Percentiles rank a stretch among this genome's conserved stretches.
These are phyloP conservation scores for Phytophthora europaea DNA, from an alignment of 352 stramenopile genomes.

Conservation along the genomic window DNA sequence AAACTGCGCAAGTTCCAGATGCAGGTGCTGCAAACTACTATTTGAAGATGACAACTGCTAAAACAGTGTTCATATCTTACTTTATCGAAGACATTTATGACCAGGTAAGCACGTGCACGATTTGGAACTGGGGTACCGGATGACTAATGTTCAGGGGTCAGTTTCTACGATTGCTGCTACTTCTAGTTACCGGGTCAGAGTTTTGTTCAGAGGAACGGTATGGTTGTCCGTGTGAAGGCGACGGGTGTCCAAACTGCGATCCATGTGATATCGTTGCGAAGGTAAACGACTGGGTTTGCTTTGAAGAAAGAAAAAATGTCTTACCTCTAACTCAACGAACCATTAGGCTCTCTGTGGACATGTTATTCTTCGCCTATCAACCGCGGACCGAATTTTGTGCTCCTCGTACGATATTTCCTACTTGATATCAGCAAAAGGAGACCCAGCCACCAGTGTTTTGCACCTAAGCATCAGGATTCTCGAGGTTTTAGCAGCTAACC, in stretches of 20 bases:
- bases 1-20: neutral
- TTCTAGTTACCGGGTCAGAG: slow-evolving; percentile 15
- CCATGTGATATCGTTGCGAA: slow-evolving; percentile 35
- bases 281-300: neutral
- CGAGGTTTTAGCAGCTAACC: slow-evolving; percentile 15
- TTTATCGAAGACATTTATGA: slow-evolving; percentile 49
- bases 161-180: slow-evolving; percentile 26
- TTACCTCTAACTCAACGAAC: neutral
- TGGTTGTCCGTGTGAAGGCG: slow-evolving; percentile 26
- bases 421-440: slow-evolving; percentile 18
- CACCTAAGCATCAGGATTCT: slow-evolving; percentile 15
- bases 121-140: neutral
- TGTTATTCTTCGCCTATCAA: slow-evolving; percentile 28
- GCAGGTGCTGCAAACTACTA: slow-evolving; percentile 7
- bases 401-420: slow-evolving; percentile 5
- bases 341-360: slow-evolving; percentile 26
- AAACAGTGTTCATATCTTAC: slow-evolving; percentile 39
- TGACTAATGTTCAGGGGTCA: neutral
- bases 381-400: slow-evolving; percentile 13
- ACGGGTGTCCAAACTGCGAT: slow-evolving; percentile 26
- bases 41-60: slow-evolving; percentile 24
- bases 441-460: neutral
- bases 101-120: slow-evolving; percentile 24
- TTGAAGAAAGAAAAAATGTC: neutral
- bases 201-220: slow-evolving; percentile 27